A percentile compares a stretch with the other conserved stretches of the same genome.
Conservation (phyloP, 148 eudicot species). For the Persicaria maculosa region DNA sequence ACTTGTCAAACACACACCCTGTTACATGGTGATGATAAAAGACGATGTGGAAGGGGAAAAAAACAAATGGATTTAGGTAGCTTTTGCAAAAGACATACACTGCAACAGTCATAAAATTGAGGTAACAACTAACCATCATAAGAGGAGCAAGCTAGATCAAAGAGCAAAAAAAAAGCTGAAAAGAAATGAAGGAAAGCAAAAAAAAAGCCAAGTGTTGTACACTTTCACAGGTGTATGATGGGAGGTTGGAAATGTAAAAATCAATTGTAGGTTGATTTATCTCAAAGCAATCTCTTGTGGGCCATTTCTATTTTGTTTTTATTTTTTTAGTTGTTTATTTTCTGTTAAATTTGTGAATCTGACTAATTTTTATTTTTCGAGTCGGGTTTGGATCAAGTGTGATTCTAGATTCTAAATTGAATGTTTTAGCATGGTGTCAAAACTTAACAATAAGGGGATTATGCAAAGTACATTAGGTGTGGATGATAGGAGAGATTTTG, state of each 20-base stretch:
- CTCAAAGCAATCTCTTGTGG: conserved; percentile 6
- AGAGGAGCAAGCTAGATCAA: neutral
- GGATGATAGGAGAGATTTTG: too few relatives aligned
- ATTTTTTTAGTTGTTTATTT: too few relatives aligned
- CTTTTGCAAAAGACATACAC: neutral
- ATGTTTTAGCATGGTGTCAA: too few relatives aligned
- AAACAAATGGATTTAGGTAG: neutral
- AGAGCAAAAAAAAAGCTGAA: neutral
- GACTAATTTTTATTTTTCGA: too few relatives aligned
- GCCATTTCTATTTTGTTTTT: neutral
- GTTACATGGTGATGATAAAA: too few relatives aligned
- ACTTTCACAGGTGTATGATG: conserved; percentile 7
- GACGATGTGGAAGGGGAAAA: neutral
- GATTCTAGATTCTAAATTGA: too few relatives aligned
- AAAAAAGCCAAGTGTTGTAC: conserved; percentile 2
- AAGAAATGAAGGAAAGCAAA: neutral
- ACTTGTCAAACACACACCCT: too few relatives aligned
- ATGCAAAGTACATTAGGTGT: too few relatives aligned
- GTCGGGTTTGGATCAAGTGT: too few relatives aligned
- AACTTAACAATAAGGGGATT: too few relatives aligned
- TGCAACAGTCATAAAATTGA: neutral
- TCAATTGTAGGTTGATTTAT: neutral
- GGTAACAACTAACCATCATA: neutral
- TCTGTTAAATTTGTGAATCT: too few relatives aligned
- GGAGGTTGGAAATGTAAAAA: conserved; percentile 1